A percentile compares a stretch with the other conserved stretches of the same genome.
Evolutionary conservation across 805 yeast species (phyloP).

Genomic region (Candida berthetii): DNA sequence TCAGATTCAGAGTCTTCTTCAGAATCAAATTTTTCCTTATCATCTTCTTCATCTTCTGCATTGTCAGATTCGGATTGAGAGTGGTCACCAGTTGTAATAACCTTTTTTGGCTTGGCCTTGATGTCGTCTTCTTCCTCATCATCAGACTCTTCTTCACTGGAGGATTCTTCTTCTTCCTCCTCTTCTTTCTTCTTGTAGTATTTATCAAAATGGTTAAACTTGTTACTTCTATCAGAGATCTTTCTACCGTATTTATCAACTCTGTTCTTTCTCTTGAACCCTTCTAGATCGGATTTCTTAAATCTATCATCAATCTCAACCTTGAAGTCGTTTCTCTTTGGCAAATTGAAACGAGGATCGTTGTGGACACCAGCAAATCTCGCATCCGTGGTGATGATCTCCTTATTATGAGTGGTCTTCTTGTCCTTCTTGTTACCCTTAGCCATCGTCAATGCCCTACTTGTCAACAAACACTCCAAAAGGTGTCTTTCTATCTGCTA

Average conservation of each 20-base stretch:
- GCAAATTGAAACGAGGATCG: conserved; percentile 84
- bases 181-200: conserved; percentile 40
- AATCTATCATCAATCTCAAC: conserved; percentile 85
- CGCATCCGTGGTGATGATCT: conserved; percentile 47
- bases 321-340: conserved; percentile 62
- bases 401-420: conserved; percentile 1
- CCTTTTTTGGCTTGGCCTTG: conserved; percentile 11
- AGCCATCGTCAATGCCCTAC: conserved; percentile 1
- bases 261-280: conserved; percentile 49
- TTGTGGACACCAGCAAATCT: conserved; percentile 74
- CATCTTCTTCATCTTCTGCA: conserved; percentile 14
- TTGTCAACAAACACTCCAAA: too few species aligned
- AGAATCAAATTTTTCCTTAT: conserved; percentile 4
- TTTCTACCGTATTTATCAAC: conserved; percentile 89
- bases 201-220: conserved; percentile 51
- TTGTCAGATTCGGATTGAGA: conserved; percentile 9
- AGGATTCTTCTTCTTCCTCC: conserved; percentile 6
- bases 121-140: conserved; percentile 13
- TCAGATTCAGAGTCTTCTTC: conserved; percentile 11
- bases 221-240: conserved; percentile 36
- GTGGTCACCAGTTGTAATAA: conserved; percentile 11
- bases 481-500: background rate
- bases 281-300: conserved; percentile 51
- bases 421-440: background rate
- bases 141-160: conserved; percentile 35